Evolutionary conservation across 73 alveolate genomes (phyloP).

Genomic region (Breviolum minutum): DNA sequence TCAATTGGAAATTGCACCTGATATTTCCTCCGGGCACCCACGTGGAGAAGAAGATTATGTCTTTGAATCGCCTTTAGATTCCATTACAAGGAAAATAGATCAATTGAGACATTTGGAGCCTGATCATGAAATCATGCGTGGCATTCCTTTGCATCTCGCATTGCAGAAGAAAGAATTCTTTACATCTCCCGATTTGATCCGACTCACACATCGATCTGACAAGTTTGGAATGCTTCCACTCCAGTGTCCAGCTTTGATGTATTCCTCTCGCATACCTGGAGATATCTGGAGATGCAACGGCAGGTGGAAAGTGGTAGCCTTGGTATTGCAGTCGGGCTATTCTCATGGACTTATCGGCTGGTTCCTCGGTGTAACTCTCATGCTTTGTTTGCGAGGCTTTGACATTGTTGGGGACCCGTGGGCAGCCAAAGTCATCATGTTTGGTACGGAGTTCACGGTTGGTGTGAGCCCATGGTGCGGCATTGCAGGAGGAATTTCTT

Average conservation of each 20-base stretch:
- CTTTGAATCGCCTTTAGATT: no score
- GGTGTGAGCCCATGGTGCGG: not conserved
- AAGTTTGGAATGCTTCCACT: conserved; percentile 18
- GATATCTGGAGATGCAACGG: conserved; percentile 21
- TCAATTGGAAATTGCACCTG: no score
- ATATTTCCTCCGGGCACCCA: no score
- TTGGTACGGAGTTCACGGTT: not conserved
- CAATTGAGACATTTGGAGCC: conserved; percentile 6
- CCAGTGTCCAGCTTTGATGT: conserved; percentile 15
- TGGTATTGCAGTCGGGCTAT: conserved; percentile 33
- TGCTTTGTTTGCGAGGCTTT: not conserved
- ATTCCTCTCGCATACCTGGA: conserved; percentile 21
- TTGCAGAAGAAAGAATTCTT: not conserved
- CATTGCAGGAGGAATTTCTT: not conserved
- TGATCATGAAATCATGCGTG: conserved; percentile 10
- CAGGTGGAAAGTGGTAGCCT: conserved; percentile 43
- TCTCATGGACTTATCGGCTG: conserved; percentile 24
- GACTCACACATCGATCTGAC: not conserved
- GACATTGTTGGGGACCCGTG: conserved; percentile 3
- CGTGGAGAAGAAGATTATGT: no score
- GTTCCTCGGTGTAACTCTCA: conserved; percentile 1
- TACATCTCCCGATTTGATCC: conserved; percentile 37
- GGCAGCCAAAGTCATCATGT: not conserved
- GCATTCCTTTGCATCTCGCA: conserved; percentile 23
- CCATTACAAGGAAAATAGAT: not conserved